phyloP scores from a whole-genome alignment of 2,329 filamentous ascomycete species.

The Talaromyces sp. region DNA sequence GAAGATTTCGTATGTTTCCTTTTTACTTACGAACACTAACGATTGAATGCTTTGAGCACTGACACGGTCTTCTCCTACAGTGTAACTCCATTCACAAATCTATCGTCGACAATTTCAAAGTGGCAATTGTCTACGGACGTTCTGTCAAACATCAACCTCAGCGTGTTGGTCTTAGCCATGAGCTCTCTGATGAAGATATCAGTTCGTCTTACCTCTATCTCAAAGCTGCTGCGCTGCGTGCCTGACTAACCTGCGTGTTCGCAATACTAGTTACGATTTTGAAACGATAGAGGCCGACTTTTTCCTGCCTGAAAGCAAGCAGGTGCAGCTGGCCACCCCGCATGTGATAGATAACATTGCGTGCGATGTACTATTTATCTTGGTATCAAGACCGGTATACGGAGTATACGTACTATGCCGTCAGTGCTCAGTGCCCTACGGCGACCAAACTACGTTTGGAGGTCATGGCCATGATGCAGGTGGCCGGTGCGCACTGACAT shows the following conservation, averaged over 20 bases:
- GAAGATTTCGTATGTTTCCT: conserved; percentile 80
- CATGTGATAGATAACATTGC: conserved; percentile 6
- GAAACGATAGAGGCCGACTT: conserved; percentile 53
- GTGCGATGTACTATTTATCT: background rate
- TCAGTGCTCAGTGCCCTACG: background rate
- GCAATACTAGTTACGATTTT: conserved; percentile 59
- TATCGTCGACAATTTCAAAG: conserved; percentile 92
- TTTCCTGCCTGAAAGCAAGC: background rate
- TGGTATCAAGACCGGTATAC: background rate
- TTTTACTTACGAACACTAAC: background rate
- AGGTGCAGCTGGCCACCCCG: background rate
- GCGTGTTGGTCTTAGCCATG: conserved; percentile 82
- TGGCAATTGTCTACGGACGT: conserved; percentile 92
- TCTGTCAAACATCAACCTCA: conserved; percentile 99
- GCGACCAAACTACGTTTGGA: background rate
- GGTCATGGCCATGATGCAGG: background rate
- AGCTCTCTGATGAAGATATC: conserved; percentile 95
- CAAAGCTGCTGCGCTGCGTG: background rate
- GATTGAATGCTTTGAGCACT: conserved; percentile 23
- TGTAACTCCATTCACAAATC: conserved; percentile 96
- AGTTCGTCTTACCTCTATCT: conserved; percentile 52
- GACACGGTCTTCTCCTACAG: conserved; percentile 42
- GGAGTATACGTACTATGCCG: background rate
- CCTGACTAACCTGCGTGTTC: conserved; percentile 1
- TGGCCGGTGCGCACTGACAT: background rate